Evolutionary conservation across 129 eudicot species (phyloP).

Genomic region (Rutidosis leptorrhynchoides): DNA sequence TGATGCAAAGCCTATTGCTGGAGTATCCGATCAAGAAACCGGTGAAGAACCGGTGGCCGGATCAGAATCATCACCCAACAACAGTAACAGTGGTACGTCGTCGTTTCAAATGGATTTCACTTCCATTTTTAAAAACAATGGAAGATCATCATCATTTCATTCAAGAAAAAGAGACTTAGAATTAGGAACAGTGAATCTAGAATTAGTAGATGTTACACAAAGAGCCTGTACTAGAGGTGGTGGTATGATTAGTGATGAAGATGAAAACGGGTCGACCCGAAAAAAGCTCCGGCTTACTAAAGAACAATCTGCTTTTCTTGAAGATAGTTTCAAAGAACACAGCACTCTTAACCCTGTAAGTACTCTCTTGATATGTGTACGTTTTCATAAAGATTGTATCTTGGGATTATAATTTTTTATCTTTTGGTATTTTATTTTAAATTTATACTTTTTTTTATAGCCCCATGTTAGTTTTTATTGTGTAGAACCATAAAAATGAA

Average conservation of each 20-base stretch:
- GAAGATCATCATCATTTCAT: slow-evolving; percentile 21
- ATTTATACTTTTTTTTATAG: neutral
- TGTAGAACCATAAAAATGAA: slow-evolving; percentile 10
- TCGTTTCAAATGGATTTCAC: slow-evolving; percentile 58
- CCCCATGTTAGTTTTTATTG: neutral
- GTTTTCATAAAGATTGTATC: slow-evolving; percentile 17
- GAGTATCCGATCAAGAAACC: slow-evolving; percentile 37
- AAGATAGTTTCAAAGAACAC: slow-evolving; percentile 85
- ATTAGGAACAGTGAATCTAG: slow-evolving; percentile 21
- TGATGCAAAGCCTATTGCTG: slow-evolving; percentile 24
- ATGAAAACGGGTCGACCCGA: slow-evolving; percentile 44
- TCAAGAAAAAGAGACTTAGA: slow-evolving; percentile 31
- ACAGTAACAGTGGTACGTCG: slow-evolving; percentile 49
- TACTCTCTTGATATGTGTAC: slow-evolving; percentile 4
- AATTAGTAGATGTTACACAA: slow-evolving; percentile 12
- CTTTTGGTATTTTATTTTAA: neutral
- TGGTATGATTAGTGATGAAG: slow-evolving; percentile 53
- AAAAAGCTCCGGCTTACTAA: slow-evolving; percentile 74
- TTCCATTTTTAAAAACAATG: slow-evolving; percentile 36
- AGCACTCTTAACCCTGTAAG: slow-evolving; percentile 81
- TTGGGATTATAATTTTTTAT: slow-evolving; percentile 22
- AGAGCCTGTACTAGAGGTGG: slow-evolving; percentile 42
- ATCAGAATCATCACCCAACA: slow-evolving; percentile 65
- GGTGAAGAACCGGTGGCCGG: slow-evolving; percentile 41
- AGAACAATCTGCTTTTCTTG: slow-evolving; percentile 83